Evolutionary conservation across 129 eudicot species (phyloP).

Genomic region (Flaveria trinervia): DNA sequence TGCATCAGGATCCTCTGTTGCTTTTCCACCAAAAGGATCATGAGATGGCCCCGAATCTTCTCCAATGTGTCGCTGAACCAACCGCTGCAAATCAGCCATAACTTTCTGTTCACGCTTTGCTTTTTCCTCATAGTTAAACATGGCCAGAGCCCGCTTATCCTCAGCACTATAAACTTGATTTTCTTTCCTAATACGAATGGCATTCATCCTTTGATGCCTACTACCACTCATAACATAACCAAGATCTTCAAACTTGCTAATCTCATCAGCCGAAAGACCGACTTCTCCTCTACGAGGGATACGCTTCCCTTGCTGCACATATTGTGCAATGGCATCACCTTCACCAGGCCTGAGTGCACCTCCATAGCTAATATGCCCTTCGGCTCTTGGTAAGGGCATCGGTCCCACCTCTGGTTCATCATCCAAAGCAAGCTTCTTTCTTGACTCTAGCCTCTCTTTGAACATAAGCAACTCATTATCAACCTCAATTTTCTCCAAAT

Average conservation of each 20-base stretch:
- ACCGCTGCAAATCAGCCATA: slow-evolving; percentile 93
- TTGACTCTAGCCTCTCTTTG: slow-evolving; percentile 63
- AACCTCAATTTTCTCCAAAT: slow-evolving; percentile 35
- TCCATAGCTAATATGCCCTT: slow-evolving; percentile 98
- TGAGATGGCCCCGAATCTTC: slow-evolving; percentile 86
- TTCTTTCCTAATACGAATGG: slow-evolving; percentile 97
- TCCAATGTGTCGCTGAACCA: slow-evolving; percentile 89
- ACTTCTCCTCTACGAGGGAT: slow-evolving; percentile 99
- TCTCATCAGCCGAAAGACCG: slow-evolving; percentile 95
- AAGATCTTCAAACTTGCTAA: slow-evolving; percentile 75
- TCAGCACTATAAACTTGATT: slow-evolving; percentile 99
- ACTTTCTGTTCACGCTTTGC: slow-evolving; percentile 96
- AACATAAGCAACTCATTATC: slow-evolving; percentile 39
- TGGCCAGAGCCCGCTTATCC: slow-evolving; percentile 92
- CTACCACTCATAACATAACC: slow-evolving; percentile 99
- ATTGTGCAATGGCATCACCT: slow-evolving; percentile 99
- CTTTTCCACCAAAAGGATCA: slow-evolving; percentile 89
- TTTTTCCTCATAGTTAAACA: slow-evolving; percentile 97
- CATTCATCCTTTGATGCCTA: slow-evolving; percentile 99
- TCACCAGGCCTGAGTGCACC: slow-evolving; percentile 99
- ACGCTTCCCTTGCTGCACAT: slow-evolving; percentile 99
- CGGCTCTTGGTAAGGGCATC: slow-evolving; percentile 89
- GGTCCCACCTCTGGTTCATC: slow-evolving; percentile 84
- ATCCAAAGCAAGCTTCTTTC: slow-evolving; percentile 54
- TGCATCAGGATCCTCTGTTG: slow-evolving; percentile 66